These are phyloP conservation scores for Haberlea rhodopensis DNA, from an alignment of 257 asterid species.

Conservation along the genomic window DNA sequence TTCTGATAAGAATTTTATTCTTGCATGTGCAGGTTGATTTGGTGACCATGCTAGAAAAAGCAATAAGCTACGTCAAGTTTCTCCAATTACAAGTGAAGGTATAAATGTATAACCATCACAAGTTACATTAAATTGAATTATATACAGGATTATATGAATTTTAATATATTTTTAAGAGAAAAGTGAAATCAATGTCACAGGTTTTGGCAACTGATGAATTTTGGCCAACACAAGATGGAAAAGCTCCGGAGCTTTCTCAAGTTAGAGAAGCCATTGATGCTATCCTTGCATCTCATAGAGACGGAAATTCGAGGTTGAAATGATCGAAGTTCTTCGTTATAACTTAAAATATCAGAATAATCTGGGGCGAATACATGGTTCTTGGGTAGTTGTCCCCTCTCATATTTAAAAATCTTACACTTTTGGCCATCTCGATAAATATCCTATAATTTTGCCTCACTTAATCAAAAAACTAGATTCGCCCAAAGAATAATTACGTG, in stretches of 20 bases:
- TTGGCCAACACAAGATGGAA: conserved; percentile 92
- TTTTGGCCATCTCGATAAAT: too few relatives aligned
- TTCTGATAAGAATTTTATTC: neutral
- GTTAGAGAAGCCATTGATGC: conserved; percentile 88
- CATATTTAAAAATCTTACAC: too few relatives aligned
- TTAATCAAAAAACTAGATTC: too few relatives aligned
- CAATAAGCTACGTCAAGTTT: conserved; percentile 83
- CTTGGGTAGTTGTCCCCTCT: too few relatives aligned
- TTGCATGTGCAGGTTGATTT: conserved; percentile 68
- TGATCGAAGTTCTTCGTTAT: conserved; percentile 21
- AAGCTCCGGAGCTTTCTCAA: conserved; percentile 78
- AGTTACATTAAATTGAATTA: too few relatives aligned
- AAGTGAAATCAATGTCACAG: conserved; percentile 28
- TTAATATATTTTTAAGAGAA: neutral
- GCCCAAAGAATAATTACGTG: too few relatives aligned
- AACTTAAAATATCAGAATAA: too few relatives aligned
- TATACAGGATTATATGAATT: too few relatives aligned
- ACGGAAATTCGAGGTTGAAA: conserved; percentile 46
- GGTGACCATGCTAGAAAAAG: conserved; percentile 93
- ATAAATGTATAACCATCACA: neutral
- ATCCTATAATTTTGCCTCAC: too few relatives aligned
- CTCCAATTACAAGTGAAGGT: conserved; percentile 95
- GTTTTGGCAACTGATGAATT: conserved; percentile 91
- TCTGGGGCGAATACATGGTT: too few relatives aligned
- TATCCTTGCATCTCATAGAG: conserved; percentile 74